Evolutionary conservation across 768 basidiomycete species (phyloP).

Genomic region (Boletellus ananiceps): DNA sequence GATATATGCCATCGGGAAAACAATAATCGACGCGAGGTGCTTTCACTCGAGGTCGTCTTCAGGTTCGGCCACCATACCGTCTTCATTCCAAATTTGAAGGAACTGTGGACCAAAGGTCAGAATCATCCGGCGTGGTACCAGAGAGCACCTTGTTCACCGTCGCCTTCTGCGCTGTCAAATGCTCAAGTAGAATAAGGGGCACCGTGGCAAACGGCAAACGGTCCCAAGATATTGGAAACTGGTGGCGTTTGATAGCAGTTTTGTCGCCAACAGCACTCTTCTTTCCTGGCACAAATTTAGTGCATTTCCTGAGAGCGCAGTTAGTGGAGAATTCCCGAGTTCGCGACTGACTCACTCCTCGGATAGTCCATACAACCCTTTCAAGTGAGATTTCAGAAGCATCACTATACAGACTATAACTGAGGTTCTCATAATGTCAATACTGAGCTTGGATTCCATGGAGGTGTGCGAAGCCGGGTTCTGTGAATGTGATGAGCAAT

Average conservation of each 20-base stretch:
- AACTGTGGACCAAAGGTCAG: constrained; percentile 41
- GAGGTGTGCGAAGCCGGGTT: not conserved
- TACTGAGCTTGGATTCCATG: constrained; percentile 7
- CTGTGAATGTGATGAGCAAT: constrained; percentile 1
- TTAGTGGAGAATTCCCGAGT: not conserved
- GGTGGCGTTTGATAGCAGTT: constrained; percentile 59
- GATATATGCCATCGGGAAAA: constrained; percentile 18
- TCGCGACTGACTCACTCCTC: constrained; percentile 68
- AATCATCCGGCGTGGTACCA: not conserved
- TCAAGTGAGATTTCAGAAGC: constrained; percentile 83
- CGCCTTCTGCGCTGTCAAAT: constrained; percentile 56
- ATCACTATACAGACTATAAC: constrained; percentile 81
- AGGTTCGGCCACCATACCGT: constrained; percentile 66
- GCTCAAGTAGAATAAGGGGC: constrained; percentile 57
- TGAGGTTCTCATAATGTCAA: constrained; percentile 55
- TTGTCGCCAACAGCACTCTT: constrained; percentile 88
- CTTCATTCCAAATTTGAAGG: constrained; percentile 77
- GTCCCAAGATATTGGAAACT: constrained; percentile 64
- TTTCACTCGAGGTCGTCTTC: constrained; percentile 42
- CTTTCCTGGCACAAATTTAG: constrained; percentile 82
- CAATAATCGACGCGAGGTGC: not conserved
- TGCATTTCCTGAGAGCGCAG: constrained; percentile 68
- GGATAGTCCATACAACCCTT: constrained; percentile 74
- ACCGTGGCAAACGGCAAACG: constrained; percentile 62
- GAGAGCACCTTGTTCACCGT: constrained; percentile 45